Conservation (phyloP, 1,284 basidiomycete genomes). For the Jaminaea rosea region DNA sequence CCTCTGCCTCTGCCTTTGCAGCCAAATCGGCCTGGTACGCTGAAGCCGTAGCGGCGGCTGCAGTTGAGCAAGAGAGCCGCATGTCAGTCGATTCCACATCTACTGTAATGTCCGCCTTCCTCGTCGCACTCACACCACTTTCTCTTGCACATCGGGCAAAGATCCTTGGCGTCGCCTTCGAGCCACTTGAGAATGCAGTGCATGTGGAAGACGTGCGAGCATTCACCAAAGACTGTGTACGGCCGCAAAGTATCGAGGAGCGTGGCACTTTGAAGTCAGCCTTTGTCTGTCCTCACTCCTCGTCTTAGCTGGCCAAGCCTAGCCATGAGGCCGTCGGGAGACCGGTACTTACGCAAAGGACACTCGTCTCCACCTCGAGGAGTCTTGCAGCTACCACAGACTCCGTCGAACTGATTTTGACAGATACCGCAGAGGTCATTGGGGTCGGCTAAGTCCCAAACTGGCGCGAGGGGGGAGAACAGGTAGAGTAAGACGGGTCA, state of each 20-base stretch:
- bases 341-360: constrained; percentile 27
- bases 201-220: constrained; percentile 45
- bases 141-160: constrained; percentile 12
- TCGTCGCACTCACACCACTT: constrained; percentile 10
- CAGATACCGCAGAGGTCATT: constrained; percentile 47
- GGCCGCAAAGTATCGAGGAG: background rate
- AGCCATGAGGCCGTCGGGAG: too few species aligned
- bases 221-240: constrained; percentile 38
- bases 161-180: constrained; percentile 7
- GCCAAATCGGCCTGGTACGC: background rate
- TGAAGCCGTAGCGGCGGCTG: background rate
- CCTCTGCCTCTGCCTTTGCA: background rate
- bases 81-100: too few species aligned
- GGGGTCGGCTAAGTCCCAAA: constrained; percentile 44
- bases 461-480: constrained; percentile 6
- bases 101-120: too few species aligned
- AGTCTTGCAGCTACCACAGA: constrained; percentile 39
- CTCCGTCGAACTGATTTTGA: constrained; percentile 45
- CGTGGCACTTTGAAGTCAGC: too few species aligned
- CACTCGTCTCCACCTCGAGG: constrained; percentile 33
- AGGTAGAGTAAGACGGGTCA: constrained; percentile 53
- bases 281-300: too few species aligned
- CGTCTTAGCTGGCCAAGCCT: too few species aligned
- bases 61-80: too few species aligned
- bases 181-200: constrained; percentile 47